These are phyloP conservation scores for Aspergillus viridinutans DNA, from an alignment of 2,329 filamentous ascomycete species.

Conservation along the genomic window DNA sequence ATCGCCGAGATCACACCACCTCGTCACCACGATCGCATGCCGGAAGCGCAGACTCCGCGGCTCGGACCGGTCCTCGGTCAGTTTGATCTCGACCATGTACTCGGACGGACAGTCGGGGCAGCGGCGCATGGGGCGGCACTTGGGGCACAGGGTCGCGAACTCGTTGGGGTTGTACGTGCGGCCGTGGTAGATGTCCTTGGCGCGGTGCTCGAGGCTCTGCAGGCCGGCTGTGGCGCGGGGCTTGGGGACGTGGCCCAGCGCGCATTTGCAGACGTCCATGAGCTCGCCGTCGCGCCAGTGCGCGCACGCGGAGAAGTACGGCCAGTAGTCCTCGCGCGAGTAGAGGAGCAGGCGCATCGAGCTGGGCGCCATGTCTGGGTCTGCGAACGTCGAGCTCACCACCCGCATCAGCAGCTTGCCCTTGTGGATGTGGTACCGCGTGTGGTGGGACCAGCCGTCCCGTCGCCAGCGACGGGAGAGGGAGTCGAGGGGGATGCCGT, in stretches of 20 bases:
- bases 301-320: slow-evolving; percentile 59
- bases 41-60: slow-evolving; percentile 46
- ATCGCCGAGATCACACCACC: slow-evolving; percentile 60
- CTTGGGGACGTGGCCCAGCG: slow-evolving; percentile 53
- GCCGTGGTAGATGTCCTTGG: slow-evolving; percentile 30
- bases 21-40: slow-evolving; percentile 56
- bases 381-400: slow-evolving; percentile 51
- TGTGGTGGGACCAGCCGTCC: slow-evolving; percentile 52
- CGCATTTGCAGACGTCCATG: slow-evolving; percentile 59
- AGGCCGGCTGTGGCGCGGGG: slow-evolving; percentile 38
- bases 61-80: slow-evolving; percentile 53
- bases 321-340: slow-evolving; percentile 57
- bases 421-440: slow-evolving; percentile 51
- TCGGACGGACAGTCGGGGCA: slow-evolving; percentile 61
- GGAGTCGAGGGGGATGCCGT: slow-evolving; percentile 46
- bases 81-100: slow-evolving; percentile 58
- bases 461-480: slow-evolving; percentile 54
- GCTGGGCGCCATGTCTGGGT: slow-evolving; percentile 48
- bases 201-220: slow-evolving; percentile 39
- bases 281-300: slow-evolving; percentile 61
- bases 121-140: slow-evolving; percentile 56
- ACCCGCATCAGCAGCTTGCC: slow-evolving; percentile 57
- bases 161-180: slow-evolving; percentile 38
- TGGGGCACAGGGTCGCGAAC: slow-evolving; percentile 47
- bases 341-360: slow-evolving; percentile 55